Percentiles rank a stretch among this genome's conserved stretches.
phyloP scores from a whole-genome alignment of 1,139 yeast genomes.

The Tardiomyces blankii region DNA sequence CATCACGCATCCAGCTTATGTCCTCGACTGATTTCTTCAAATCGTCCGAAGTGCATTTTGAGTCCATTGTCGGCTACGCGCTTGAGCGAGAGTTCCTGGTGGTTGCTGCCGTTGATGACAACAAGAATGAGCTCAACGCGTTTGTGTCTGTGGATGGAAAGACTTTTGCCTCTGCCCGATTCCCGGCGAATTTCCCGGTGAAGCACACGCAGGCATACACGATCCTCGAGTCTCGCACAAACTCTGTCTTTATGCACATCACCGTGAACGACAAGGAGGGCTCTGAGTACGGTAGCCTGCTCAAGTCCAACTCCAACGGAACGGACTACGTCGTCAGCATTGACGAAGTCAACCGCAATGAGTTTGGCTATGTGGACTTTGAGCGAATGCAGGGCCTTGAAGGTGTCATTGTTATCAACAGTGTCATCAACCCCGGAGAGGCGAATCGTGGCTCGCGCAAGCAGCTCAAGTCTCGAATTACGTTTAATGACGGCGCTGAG shows the following conservation, averaged over 20 bases:
- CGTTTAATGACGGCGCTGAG: constrained; percentile 88
- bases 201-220: constrained; percentile 73
- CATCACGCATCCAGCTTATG: constrained; percentile 27
- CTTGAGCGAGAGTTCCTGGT: constrained; percentile 55
- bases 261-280: constrained; percentile 46
- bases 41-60: constrained; percentile 32
- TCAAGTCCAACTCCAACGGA: constrained; percentile 92
- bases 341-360: constrained; percentile 66
- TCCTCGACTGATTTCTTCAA: constrained; percentile 46
- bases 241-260: constrained; percentile 74
- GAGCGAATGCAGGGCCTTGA: constrained; percentile 82
- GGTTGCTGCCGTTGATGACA: constrained; percentile 45
- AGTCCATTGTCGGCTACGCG: constrained; percentile 54
- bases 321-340: constrained; percentile 73
- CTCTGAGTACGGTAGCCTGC: constrained; percentile 64
- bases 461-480: constrained; percentile 55
- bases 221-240: constrained; percentile 61
- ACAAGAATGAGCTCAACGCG: constrained; percentile 38
- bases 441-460: constrained; percentile 33
- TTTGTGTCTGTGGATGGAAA: constrained; percentile 75
- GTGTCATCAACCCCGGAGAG: constrained; percentile 44
- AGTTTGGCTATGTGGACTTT: constrained; percentile 72
- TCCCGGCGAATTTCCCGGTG: constrained; percentile 60
- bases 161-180: constrained; percentile 64
- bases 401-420: constrained; percentile 70